Evolutionary conservation across 495 filamentous ascomycete genomes (phyloP).

Genomic region (Penicillium cosmopolitanum): DNA sequence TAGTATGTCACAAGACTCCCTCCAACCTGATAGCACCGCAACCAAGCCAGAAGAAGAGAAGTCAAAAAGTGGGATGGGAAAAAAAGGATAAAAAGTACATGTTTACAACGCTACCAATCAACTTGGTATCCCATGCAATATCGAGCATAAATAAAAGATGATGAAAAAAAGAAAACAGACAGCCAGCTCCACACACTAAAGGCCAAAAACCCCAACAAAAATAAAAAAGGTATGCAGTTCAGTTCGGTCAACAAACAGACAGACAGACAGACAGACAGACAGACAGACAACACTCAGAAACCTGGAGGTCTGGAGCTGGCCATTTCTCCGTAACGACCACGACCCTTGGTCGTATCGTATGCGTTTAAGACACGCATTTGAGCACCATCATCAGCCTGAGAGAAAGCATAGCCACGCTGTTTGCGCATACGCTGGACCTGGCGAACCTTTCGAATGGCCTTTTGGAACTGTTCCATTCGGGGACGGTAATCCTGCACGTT

Average conservation of each 20-base stretch:
- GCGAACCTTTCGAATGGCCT: conserved; percentile 96
- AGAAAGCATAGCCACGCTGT: conserved; percentile 97
- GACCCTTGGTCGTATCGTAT: conserved; percentile 92
- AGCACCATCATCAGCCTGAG: conserved; percentile 87
- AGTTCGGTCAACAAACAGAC: conserved; percentile 1
- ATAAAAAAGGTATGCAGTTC: not conserved
- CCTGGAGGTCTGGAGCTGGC: conserved; percentile 63
- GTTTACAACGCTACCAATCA: conserved; percentile 7
- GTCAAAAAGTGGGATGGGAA: not conserved
- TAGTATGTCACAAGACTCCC: conserved; percentile 7
- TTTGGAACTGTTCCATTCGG: conserved; percentile 99
- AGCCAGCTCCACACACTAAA: not conserved
- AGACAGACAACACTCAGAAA: conserved; percentile 29
- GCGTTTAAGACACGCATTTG: conserved; percentile 87
- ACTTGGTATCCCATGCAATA: conserved; percentile 8
- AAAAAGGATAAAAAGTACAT: conserved; percentile 3
- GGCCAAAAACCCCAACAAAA: not conserved
- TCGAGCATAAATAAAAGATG: not conserved
- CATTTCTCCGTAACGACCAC: conserved; percentile 97
- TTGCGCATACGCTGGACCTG: conserved; percentile 99
- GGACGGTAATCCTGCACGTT: conserved; percentile 99
- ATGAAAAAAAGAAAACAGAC: not conserved
- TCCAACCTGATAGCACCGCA: conserved; percentile 7
- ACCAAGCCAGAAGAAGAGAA: conserved; percentile 4
- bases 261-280: conserved; percentile 13